Percentiles rank a stretch among this genome's conserved stretches.
Conservation (phyloP, 1,284 basidiomycete genomes). For the Somion occarium region DNA sequence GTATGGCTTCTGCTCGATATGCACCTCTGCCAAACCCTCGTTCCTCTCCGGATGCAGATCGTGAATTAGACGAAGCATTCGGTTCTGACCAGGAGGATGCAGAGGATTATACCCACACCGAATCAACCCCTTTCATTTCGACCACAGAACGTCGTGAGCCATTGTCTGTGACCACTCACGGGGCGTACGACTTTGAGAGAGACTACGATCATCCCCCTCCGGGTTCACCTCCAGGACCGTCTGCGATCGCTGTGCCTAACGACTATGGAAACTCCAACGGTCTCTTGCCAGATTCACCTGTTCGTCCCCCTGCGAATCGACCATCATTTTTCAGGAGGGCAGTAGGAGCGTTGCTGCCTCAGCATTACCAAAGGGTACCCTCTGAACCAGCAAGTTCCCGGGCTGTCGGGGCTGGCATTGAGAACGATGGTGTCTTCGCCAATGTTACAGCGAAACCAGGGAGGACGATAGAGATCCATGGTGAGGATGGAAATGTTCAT, state of each 20-base stretch:
- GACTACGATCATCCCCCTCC: slow-evolving; percentile 75
- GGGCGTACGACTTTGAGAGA: slow-evolving; percentile 77
- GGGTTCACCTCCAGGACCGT: slow-evolving; percentile 71
- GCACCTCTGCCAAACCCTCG: slow-evolving; percentile 46
- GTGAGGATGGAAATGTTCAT: slow-evolving; percentile 57
- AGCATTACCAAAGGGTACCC: slow-evolving; percentile 64
- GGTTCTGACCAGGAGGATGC: slow-evolving; percentile 47
- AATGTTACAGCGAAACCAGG: slow-evolving; percentile 92
- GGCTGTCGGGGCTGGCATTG: slow-evolving; percentile 69
- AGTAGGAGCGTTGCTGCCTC: slow-evolving; percentile 69
- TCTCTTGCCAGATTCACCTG: slow-evolving; percentile 52
- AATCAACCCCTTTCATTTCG: slow-evolving; percentile 35
- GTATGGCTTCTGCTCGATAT: slow-evolving; percentile 44
- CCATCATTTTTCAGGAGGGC: slow-evolving; percentile 57
- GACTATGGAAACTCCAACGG: slow-evolving; percentile 82
- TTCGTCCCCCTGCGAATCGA: slow-evolving; percentile 32
- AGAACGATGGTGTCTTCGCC: slow-evolving; percentile 94
- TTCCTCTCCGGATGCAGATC: slow-evolving; percentile 36
- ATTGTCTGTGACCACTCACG: slow-evolving; percentile 23
- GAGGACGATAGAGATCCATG: slow-evolving; percentile 37
- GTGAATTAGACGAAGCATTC: slow-evolving; percentile 66
- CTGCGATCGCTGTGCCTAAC: slow-evolving; percentile 56
- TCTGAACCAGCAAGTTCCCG: slow-evolving; percentile 26
- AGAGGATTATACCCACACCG: slow-evolving; percentile 29
- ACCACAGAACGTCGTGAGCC: slow-evolving; percentile 15